These are phyloP conservation scores for Candida dubliniensis DNA, from an alignment of 1,139 yeast genomes.

Conservation along the genomic window DNA sequence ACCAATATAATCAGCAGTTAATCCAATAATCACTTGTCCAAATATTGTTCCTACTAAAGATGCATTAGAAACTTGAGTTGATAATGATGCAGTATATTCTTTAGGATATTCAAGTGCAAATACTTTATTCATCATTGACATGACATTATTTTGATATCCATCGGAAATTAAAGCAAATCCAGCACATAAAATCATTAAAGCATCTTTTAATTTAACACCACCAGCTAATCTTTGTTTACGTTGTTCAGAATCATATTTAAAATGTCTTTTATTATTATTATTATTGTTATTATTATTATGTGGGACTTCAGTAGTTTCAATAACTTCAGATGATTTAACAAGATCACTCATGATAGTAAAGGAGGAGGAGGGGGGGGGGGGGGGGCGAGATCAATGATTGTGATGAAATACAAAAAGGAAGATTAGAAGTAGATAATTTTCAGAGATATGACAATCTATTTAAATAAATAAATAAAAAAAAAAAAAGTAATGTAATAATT, in stretches of 20 bases:
- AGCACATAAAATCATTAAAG: constrained; percentile 41
- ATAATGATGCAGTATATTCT: constrained; percentile 35
- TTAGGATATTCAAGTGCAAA: constrained; percentile 32
- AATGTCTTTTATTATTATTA: constrained; percentile 15
- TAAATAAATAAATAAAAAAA: too few relatives aligned
- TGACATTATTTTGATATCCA: constrained; percentile 54
- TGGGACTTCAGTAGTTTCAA: constrained; percentile 9
- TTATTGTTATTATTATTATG: too few relatives aligned
- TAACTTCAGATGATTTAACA: constrained; percentile 6
- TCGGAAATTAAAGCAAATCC: constrained; percentile 55
- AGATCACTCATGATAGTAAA: constrained; percentile 3
- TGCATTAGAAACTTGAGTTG: constrained; percentile 50
- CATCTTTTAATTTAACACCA: constrained; percentile 31
- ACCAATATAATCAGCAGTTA: constrained; percentile 46
- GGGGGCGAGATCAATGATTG: too few relatives aligned
- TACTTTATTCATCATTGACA: constrained; percentile 46
- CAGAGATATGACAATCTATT: too few relatives aligned
- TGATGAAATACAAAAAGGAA: too few relatives aligned
- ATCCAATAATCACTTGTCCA: constrained; percentile 49
- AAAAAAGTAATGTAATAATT: too few relatives aligned
- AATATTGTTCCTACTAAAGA: constrained; percentile 50
- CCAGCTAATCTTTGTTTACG: constrained; percentile 32
- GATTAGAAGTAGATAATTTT: too few relatives aligned
- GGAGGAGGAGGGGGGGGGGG: too few relatives aligned
- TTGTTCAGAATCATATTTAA: constrained; percentile 35